These are phyloP conservation scores for Serpula lacrymans DNA, from an alignment of 768 basidiomycete genomes.

Conservation along the genomic window DNA sequence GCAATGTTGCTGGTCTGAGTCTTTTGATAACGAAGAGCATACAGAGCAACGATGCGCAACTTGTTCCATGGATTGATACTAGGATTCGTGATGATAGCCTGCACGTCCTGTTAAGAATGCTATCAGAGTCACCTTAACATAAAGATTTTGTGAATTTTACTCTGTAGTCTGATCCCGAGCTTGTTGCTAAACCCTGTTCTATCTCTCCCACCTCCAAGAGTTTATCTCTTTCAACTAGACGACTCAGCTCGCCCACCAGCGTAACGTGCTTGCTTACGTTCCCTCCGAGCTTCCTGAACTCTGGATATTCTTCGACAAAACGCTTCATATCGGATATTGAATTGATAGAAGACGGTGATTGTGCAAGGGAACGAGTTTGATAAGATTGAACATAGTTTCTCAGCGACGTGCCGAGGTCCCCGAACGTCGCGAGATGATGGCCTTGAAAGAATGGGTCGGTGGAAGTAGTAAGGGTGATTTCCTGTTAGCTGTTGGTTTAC, in stretches of 20 bases:
- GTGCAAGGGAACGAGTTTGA: constrained; percentile 74
- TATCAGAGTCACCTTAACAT: background rate
- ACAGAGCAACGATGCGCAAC: constrained; percentile 86
- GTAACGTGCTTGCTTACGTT: constrained; percentile 99
- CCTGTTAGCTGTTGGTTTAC: constrained; percentile 42
- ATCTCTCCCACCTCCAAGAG: constrained; percentile 90
- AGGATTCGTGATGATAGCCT: constrained; percentile 68
- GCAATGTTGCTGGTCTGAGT: constrained; percentile 78
- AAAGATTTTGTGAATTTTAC: constrained; percentile 34
- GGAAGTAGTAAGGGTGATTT: constrained; percentile 87
- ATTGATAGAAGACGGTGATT: constrained; percentile 79
- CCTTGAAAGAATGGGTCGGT: constrained; percentile 94
- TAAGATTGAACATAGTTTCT: constrained; percentile 94
- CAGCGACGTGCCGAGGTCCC: constrained; percentile 89
- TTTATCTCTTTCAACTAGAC: constrained; percentile 82
- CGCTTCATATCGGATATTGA: constrained; percentile 96
- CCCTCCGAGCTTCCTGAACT: constrained; percentile 92
- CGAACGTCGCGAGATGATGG: constrained; percentile 90
- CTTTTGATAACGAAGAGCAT: constrained; percentile 94
- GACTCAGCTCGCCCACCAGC: constrained; percentile 91
- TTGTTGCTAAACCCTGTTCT: constrained; percentile 93
- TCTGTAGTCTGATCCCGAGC: constrained; percentile 85
- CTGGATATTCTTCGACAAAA: constrained; percentile 97
- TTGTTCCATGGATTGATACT: constrained; percentile 76
- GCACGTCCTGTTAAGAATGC: constrained; percentile 59